Evolutionary conservation across 1,139 yeast genomes (phyloP), one percentile per base, ranked within the genome.

Genomic region (Sugiyamaella sp.): DNA sequence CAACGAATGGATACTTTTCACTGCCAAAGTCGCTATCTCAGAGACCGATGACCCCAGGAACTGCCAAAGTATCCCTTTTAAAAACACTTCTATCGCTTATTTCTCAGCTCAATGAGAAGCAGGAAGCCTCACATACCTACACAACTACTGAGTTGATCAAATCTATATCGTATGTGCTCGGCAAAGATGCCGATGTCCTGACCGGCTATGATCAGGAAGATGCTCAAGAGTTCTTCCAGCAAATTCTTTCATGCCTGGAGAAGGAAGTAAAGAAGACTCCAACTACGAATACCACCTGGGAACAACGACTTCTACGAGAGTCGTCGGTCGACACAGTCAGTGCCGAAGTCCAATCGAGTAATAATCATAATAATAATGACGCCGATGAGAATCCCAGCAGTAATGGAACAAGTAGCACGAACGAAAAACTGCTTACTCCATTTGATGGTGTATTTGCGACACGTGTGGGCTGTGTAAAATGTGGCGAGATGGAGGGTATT

Each of bases 401-500:
- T 14, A 29, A 29, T 12, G n/a, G 14, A 10, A 8, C 42, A 19
- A 14, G 16, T 58, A 22, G 39, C 46, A 32, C 35, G 8, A 49
- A 45, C n/a, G 52, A 50, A 45, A 80, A 81, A 54, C 71, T 88
- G 51, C 69, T 89, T 2, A 89, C 97, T 0, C 97, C 97, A 0
- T 90, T 90, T 17, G 97, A 90, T 73, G 97, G 97, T 2, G 74
- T 87, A 2, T 81, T 86, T 22, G 93, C 89, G 1, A 95, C 88
- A 65, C 77, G 97, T 65, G 89, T 90, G 52, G 97, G 96, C 0
- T 90, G 97, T 69, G 76, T 88, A 48, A 77, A 79, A 16, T 90
- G 97, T 76, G 97, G 97, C 55, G 97, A 90, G 66, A 88, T 84
- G 68, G 97, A 96, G 49, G 97, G 97, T 1, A 85, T 90, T 22